Base-by-base conservation (phyloP, 306 rosid species). In the Carpinus viminea region DNA sequence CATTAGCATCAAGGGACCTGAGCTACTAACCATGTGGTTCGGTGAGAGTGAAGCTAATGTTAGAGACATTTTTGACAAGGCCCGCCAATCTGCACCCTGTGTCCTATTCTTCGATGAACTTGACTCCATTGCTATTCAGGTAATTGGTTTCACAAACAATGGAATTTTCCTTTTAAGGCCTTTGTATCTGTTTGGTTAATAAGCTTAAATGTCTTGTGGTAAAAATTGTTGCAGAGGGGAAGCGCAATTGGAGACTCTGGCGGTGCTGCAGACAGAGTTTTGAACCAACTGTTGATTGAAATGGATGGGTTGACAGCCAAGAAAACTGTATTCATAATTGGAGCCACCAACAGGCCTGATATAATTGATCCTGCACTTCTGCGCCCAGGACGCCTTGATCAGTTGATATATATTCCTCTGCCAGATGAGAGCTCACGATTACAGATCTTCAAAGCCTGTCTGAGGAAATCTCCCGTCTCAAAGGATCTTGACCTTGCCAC, bases 31-130 rank as follows among this genome's bases (percentile, higher is more conserved):
- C 2, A 54, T 54, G 59, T 54, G 59, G 59, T 54, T 54, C 17
- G 59, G 59, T 18, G 59, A 54, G 59, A 54, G 59, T 54, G 59
- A 54, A 54, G 59, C 59, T 24, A 54, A 54, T 54, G 59, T 54
- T 54, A 7, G 59, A 54, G 59, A 54, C 7, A 17, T 54, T 54
- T 54, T 54, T 7, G 59, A 54, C 59, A 54, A 54, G 59, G 59
- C 59, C 8, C 59, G 59, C 2, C 59, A 54, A 17, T 54, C 59
- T 54, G 59, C 59, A 0, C 59, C 59, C 5, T 54, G 59, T 54
- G 59, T 54, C 9, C 59, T 54, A 6, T 54, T 54, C 59, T 54
- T 54, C 18, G 59, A 54, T 18, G 59, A 54, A n/a, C 59, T 54
- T 7, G 59, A 54, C 59, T 54, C 59, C 3, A 54, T 54, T 54